Evolutionary conservation across 371 early-diverging fungal species (phyloP).

Genomic region (Enterospora canceri): DNA sequence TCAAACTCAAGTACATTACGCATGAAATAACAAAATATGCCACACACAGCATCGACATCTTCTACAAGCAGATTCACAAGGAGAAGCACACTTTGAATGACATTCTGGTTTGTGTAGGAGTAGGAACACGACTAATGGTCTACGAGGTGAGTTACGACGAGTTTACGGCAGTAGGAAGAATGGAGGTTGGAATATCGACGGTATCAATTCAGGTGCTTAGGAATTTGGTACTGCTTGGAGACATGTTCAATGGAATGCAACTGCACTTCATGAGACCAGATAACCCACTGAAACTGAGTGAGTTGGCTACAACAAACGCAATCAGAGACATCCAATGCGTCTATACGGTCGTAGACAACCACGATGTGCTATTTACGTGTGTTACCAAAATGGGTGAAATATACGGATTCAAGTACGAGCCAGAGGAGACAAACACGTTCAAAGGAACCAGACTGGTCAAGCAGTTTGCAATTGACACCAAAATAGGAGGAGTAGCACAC

Average conservation of each 20-base stretch:
- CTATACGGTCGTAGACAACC: slow-evolving; percentile 3
- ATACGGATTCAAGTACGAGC: slow-evolving; percentile 47
- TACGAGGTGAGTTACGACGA: slow-evolving; percentile 38
- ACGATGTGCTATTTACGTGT: not conserved
- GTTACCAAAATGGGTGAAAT: slow-evolving; percentile 10
- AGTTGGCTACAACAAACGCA: slow-evolving; percentile 37
- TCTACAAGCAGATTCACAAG: not conserved
- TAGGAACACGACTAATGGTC: slow-evolving; percentile 54
- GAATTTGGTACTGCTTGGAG: slow-evolving; percentile 51
- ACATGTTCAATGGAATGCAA: slow-evolving; percentile 50
- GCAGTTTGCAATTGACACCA: slow-evolving; percentile 31
- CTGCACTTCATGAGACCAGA: slow-evolving; percentile 53
- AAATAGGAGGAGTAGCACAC: not conserved
- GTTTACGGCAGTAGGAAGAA: slow-evolving; percentile 49
- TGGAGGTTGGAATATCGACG: slow-evolving; percentile 50
- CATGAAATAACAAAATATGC: slow-evolving; percentile 50
- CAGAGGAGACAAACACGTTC: slow-evolving; percentile 42
- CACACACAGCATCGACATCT: slow-evolving; percentile 26
- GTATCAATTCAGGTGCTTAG: slow-evolving; percentile 40
- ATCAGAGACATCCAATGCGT: slow-evolving; percentile 12
- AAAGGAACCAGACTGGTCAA: slow-evolving; percentile 45
- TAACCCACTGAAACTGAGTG: slow-evolving; percentile 47
- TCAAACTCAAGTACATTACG: slow-evolving; percentile 46
- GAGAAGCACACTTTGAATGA: not conserved
- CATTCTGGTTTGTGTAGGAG: slow-evolving; percentile 42